Evolutionary conservation across 148 eudicot species (phyloP).

Genomic region (Pharnaceum exiguum): DNA sequence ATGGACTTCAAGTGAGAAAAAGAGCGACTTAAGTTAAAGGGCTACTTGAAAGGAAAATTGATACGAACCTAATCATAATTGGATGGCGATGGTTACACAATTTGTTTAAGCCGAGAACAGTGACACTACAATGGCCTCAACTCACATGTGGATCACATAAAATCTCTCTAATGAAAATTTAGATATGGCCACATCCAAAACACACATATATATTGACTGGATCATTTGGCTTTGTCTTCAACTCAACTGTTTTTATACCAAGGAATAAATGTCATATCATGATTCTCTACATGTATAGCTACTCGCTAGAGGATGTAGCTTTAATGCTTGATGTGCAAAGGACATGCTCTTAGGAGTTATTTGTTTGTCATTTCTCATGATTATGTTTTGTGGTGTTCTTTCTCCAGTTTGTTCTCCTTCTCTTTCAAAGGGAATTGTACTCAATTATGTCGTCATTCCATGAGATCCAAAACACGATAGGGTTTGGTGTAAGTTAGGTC

Average conservation of each 20-base stretch:
- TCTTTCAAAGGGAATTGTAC: too few relatives aligned
- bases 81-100: not conserved
- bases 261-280: conserved; percentile 6
- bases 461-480: too few relatives aligned
- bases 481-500: too few relatives aligned
- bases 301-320: not conserved
- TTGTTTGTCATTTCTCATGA: conserved; percentile 6
- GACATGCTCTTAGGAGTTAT: not conserved
- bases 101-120: conserved; percentile 14
- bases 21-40: not conserved
- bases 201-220: not conserved
- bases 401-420: not conserved
- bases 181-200: not conserved
- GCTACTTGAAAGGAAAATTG: not conserved
- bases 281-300: too few relatives aligned
- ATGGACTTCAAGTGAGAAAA: not conserved
- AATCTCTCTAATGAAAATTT: not conserved
- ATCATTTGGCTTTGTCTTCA: conserved; percentile 12
- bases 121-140: conserved; percentile 18
- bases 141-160: conserved; percentile 11
- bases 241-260: not conserved
- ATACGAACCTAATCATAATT: not conserved
- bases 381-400: not conserved
- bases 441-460: too few relatives aligned
- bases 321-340: conserved; percentile 11